Base-by-base conservation (phyloP, 352 stramenopile species). In the Blastocystis sp. region DNA sequence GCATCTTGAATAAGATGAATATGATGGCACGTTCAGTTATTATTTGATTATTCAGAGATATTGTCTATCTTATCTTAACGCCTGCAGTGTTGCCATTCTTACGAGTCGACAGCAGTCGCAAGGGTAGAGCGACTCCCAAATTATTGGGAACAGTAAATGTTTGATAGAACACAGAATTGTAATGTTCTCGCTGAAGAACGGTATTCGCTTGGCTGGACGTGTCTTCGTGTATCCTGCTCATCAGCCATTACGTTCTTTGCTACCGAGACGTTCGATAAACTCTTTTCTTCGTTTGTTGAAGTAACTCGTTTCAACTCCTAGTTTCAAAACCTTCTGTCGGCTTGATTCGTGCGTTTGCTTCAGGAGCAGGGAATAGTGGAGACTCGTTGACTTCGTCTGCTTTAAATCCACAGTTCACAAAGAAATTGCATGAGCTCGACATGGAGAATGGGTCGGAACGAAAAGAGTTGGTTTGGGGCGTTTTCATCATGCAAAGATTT, bases 21-120 rank as follows among this genome's bases (percentile, higher is more conserved):
- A 39, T 26, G 34, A 61, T 61, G 5, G 23, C 6, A 34, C 53
- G 73, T 68, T 18, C 43, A 69, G 73, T 84, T 26, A 23, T 84
- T 34, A n/a, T 53, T 66, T 68, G 39, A 80, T 80, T n/a, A 80
- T 80, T n/a, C 61, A 80, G 7, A 56, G 15, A 75, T 6, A 34
- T 34, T 34, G 29, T 34, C 29, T 34, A 34, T 34, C 29, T 34
- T 34, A 34, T 34, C 29, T 34, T 34, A 34, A 34, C 29, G 29
- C 29, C 29, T 34, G 1, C 29, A 34, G 29, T 34, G 29, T 34
- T 34, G 1, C 29, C 29, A 34, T 34, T 34, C 29, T 34, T 34
- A 34, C 29, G 29, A 0, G 29, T 34, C 29, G 29, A 34, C 29
- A 34, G 29, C 1, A 34, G 29, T 34, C 29, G 1, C 29, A 34